A percentile compares a stretch with the other conserved stretches of the same genome.
Evolutionary conservation across 768 basidiomycete genomes (phyloP).

Genomic region (Pisolithus albus): DNA sequence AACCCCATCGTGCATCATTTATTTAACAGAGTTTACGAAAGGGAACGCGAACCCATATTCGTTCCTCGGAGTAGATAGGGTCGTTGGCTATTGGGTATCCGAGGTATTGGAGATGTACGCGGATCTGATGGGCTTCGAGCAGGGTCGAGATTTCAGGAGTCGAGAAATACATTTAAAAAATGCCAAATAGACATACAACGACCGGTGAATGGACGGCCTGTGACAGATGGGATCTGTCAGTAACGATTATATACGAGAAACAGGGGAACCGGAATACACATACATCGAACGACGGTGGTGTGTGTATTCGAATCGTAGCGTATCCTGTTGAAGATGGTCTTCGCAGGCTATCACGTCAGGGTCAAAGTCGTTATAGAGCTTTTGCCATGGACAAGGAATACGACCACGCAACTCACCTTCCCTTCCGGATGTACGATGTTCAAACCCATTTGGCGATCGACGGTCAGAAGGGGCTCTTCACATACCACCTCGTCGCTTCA

Average conservation of each 20-base stretch:
- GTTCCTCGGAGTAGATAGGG: slow-evolving; percentile 78
- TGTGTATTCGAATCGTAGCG: slow-evolving; percentile 75
- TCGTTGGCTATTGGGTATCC: slow-evolving; percentile 95
- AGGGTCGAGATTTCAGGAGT: neutral
- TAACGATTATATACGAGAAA: neutral
- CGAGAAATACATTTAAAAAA: neutral
- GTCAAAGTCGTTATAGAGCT: neutral
- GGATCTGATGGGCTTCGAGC: slow-evolving; percentile 83
- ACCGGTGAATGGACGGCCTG: slow-evolving; percentile 85
- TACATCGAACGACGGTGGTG: slow-evolving; percentile 85
- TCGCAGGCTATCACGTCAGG: slow-evolving; percentile 54
- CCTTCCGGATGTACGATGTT: slow-evolving; percentile 95
- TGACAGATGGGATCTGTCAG: slow-evolving; percentile 1
- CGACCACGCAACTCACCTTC: slow-evolving; percentile 50
- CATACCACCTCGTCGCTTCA: slow-evolving; percentile 72
- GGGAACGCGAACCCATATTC: slow-evolving; percentile 56
- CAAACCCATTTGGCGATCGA: slow-evolving; percentile 94
- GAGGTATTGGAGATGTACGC: slow-evolving; percentile 93
- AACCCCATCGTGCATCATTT: too few species aligned
- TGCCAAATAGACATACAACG: slow-evolving; percentile 56
- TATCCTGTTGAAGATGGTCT: slow-evolving; percentile 80
- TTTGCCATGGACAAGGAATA: neutral
- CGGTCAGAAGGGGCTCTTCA: slow-evolving; percentile 80
- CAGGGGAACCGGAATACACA: slow-evolving; percentile 1
- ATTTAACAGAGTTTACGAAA: neutral